Percentiles rank a stretch among this genome's conserved stretches.
Conservation (phyloP, 2,329 filamentous ascomycete species). For the Claviceps capensis region DNA sequence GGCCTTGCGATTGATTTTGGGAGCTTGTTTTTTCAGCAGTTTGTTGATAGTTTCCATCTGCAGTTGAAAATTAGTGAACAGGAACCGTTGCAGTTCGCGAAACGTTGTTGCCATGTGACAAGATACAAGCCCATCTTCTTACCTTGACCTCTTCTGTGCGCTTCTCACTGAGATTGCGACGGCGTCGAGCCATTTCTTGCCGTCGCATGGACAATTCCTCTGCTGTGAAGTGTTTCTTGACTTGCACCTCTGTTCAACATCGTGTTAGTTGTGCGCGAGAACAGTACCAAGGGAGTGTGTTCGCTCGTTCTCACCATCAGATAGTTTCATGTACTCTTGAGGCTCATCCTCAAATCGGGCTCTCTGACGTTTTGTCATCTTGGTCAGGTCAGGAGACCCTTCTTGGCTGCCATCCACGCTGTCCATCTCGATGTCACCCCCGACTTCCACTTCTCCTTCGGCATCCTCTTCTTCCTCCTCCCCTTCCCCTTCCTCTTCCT, state of each 20-base stretch:
- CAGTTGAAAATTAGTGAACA: not conserved
- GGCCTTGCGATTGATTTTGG: slow-evolving; percentile 51
- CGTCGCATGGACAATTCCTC: slow-evolving; percentile 49
- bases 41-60: slow-evolving; percentile 89
- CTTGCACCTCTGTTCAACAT: slow-evolving; percentile 43
- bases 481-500: not conserved
- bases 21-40: slow-evolving; percentile 72
- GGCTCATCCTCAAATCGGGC: slow-evolving; percentile 43
- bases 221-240: slow-evolving; percentile 47
- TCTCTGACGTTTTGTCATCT: slow-evolving; percentile 48
- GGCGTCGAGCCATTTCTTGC: slow-evolving; percentile 46
- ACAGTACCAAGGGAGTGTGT: not conserved
- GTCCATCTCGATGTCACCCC: slow-evolving; percentile 22
- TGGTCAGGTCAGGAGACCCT: slow-evolving; percentile 39
- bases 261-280: not conserved
- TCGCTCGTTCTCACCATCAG: slow-evolving; percentile 33
- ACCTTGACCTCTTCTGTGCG: slow-evolving; percentile 52
- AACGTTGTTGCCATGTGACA: not conserved
- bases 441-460: slow-evolving; percentile 25
- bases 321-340: slow-evolving; percentile 44
- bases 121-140: slow-evolving; percentile 8
- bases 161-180: slow-evolving; percentile 50
- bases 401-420: slow-evolving; percentile 33
- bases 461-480: slow-evolving; percentile 11
- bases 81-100: not conserved